Evolutionary conservation across 2,329 filamentous ascomycete genomes (phyloP).

Genomic region (Curvularia lunata): DNA sequence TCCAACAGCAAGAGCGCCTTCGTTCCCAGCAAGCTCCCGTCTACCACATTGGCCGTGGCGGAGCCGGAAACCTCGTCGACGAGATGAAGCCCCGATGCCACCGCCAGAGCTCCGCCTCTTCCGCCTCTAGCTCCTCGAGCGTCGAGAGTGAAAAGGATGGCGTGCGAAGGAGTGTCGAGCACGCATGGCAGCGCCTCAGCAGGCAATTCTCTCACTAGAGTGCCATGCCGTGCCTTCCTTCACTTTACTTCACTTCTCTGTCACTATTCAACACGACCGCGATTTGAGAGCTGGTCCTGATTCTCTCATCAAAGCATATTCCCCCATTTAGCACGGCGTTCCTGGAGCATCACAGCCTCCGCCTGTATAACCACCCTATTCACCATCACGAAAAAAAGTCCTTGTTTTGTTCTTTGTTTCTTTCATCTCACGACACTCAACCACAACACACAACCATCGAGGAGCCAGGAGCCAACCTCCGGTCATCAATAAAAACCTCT

Average conservation of each 20-base stretch:
- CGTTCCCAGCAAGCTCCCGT: slow-evolving; percentile 64
- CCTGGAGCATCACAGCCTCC: slow-evolving; percentile 15
- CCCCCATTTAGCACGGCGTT: slow-evolving; percentile 18
- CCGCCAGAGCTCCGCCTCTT: slow-evolving; percentile 42
- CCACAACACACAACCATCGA: slow-evolving; percentile 41
- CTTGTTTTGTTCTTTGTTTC: slow-evolving; percentile 11
- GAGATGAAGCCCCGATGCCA: slow-evolving; percentile 43
- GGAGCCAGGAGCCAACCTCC: slow-evolving; percentile 40
- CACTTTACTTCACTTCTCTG: slow-evolving; percentile 9
- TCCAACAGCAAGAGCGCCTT: slow-evolving; percentile 63
- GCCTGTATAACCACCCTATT: slow-evolving; percentile 9
- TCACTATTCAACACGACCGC: slow-evolving; percentile 5
- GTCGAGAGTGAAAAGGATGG: slow-evolving; percentile 38
- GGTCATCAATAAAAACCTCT: slow-evolving; percentile 13
- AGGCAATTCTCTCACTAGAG: slow-evolving; percentile 42
- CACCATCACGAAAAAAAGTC: slow-evolving; percentile 22
- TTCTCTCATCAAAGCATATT: slow-evolving; percentile 40
- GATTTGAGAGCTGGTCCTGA: slow-evolving; percentile 49
- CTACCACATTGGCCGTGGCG: slow-evolving; percentile 69
- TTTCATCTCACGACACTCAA: neutral
- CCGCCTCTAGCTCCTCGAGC: slow-evolving; percentile 25
- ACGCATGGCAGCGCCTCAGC: slow-evolving; percentile 45
- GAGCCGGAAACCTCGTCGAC: slow-evolving; percentile 62
- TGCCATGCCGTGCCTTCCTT: neutral
- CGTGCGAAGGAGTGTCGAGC: slow-evolving; percentile 45